Evolutionary conservation across 202 grass and related monocot genomes (phyloP), one percentile per base, ranked within the genome.

Genomic region (Panicum virgatum): DNA sequence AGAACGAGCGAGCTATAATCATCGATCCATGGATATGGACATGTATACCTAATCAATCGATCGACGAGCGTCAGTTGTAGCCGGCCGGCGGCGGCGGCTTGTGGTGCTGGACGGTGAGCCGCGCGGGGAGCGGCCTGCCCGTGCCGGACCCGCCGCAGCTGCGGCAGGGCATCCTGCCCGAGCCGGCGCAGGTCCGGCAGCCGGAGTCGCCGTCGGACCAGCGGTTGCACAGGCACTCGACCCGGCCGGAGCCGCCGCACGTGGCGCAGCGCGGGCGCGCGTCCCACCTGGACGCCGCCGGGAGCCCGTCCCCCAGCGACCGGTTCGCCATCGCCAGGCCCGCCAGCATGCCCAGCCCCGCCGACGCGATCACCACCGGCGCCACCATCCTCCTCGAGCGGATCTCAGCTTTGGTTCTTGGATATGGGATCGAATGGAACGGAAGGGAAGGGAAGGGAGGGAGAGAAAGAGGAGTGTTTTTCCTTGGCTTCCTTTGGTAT

Each of bases 201-300:
- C 94, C 94, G 52, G 73, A 53, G 85, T 97, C 94, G 36, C 88
- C 90, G 70, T 97, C 94, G 7, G 94, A 97, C 92, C 92, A 97
- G 19, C 94, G 90, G 60, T 83, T 69, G 88, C 94, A 97, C 5
- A 94, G 60, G 86, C 94, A 97, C 9, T 89, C 52, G 15, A 91
- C 90, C 45, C 88, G 81, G 6, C 94, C 92, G 7, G 88, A 89
- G 36, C 94, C 94, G 75, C 88, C 78, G 87, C 94, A 97, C n/a
- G 92, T 81, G n/a, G 92, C 37, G 67, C 92, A 97, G 10, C 90
- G 92, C 51, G 94, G 94, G 3, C 88, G 75, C 37, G 83, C 75
- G 44, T 85, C 86, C 75, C 86, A 86, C 62, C 86, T 88, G 39
- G 74, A 73, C 0, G 86, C 43, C 46, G 79, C 75, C 10, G 86